Percentiles rank a stretch among this genome's conserved stretches.
Conservation (phyloP, 2,329 filamentous ascomycete genomes). For the Pseudonectria foliicola region DNA sequence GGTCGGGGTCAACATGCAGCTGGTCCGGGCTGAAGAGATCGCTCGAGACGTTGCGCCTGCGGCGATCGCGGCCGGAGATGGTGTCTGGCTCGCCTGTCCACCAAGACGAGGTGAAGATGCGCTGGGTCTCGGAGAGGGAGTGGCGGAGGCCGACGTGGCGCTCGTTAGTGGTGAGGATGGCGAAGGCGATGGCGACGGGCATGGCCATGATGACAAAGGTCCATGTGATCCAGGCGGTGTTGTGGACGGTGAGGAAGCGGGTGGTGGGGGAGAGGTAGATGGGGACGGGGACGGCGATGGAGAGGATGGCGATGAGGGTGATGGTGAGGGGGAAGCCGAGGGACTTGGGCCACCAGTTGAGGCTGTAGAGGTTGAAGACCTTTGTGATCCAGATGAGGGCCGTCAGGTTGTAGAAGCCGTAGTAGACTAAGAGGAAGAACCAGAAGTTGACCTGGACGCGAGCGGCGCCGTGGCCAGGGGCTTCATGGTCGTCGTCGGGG, state of each 20-base stretch:
- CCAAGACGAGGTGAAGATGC: slow-evolving; percentile 60
- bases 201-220: slow-evolving; percentile 64
- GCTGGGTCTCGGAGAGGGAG: slow-evolving; percentile 58
- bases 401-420: slow-evolving; percentile 61
- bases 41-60: slow-evolving; percentile 30
- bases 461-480: slow-evolving; percentile 56
- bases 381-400: slow-evolving; percentile 66
- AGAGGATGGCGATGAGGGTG: slow-evolving; percentile 53
- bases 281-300: slow-evolving; percentile 51
- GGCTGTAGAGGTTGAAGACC: slow-evolving; percentile 62
- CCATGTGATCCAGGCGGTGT: slow-evolving; percentile 63
- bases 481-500: slow-evolving; percentile 30
- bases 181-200: slow-evolving; percentile 58
- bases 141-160: slow-evolving; percentile 55
- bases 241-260: slow-evolving; percentile 50
- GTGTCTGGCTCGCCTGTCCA: slow-evolving; percentile 53
- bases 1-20: slow-evolving; percentile 18
- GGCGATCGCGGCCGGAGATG: slow-evolving; percentile 36
- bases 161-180: slow-evolving; percentile 56
- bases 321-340: slow-evolving; percentile 60
- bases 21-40: slow-evolving; percentile 32
- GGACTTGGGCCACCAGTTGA: slow-evolving; percentile 64
- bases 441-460: slow-evolving; percentile 62
- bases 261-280: slow-evolving; percentile 49
- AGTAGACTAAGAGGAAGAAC: slow-evolving; percentile 66